Base-by-base conservation (phyloP, 2,329 filamentous ascomycete genomes). In the Penicillium sp. region DNA sequence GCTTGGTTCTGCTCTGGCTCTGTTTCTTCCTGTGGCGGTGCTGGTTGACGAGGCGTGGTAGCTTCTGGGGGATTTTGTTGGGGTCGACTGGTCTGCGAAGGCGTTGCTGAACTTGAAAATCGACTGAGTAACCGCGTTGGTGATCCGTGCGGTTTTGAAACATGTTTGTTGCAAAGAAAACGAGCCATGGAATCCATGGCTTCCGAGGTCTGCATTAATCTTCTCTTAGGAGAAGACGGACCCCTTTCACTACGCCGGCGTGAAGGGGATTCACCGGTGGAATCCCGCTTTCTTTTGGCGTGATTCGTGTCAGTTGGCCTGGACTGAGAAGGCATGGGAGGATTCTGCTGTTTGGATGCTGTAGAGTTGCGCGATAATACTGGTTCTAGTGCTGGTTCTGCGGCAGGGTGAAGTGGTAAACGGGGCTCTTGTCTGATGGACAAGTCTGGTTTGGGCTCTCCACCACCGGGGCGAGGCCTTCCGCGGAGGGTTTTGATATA, bases 401-500 rank as follows among this genome's bases (percentile, higher is more conserved):
- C 33, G 7, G 8, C 33, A 11, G 15, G 8, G 14, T 18, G 46
- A 20, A 37, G 22, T 26, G 14, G 31, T 6, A 18, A 2, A 8
- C 37, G 46, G 22, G 22, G 12, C n/a, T 40, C n/a, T 20, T 20
- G 11, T 15, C 27, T 23, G 2, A 27, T 25, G 29, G 33, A 22
- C 14, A 29, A n/a, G 31, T 11, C 25, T 41, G 26, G n/a, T n/a
- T 46, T 50, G 57, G 50, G 41, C 7, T 41, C 22, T 27, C 47
- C 47, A 31, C 59, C 62, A 27, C 68, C 73, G 18, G 75, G 75
- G 2, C 72, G 71, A 33, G 69, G 67, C 8, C 56, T 67, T 12
- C 71, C 71, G 20, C 70, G 69, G 11, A 80, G 59, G 22, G 58
- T 63, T 56, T 75, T 80, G 14, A 78, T 31, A 59, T 76, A 81